phyloP scores from a whole-genome alignment of 768 basidiomycete species.

The Boletus reticuloceps region DNA sequence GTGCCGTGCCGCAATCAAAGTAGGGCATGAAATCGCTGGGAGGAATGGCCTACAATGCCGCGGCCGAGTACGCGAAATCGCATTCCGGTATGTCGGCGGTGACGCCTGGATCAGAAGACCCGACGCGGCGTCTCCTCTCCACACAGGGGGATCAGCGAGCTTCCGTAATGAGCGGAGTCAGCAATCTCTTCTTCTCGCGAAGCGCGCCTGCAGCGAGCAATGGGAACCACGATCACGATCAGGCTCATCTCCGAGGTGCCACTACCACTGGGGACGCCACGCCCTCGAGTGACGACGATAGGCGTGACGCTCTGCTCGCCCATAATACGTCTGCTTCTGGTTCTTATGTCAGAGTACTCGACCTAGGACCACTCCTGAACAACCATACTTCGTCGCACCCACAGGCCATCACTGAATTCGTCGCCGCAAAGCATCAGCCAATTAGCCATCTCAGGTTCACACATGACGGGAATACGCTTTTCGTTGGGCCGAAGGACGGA shows the following conservation, averaged over 20 bases:
- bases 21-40: conserved; percentile 68
- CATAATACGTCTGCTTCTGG: conserved; percentile 25
- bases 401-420: conserved; percentile 25
- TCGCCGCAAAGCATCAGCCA: conserved; percentile 43
- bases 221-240: conserved; percentile 12
- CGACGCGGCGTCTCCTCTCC: conserved; percentile 17
- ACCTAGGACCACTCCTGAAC: conserved; percentile 39
- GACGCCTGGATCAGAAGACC: conserved; percentile 4
- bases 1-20: conserved; percentile 53
- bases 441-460: conserved; percentile 51
- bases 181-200: conserved; percentile 52
- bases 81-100: conserved; percentile 7
- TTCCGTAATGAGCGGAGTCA: conserved; percentile 26
- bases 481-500: conserved; percentile 51
- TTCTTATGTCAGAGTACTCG: conserved; percentile 53
- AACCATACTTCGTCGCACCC: conserved; percentile 10
- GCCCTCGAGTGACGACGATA: conserved; percentile 14
- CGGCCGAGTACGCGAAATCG: conserved; percentile 37
- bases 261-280: conserved; percentile 17
- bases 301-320: conserved; percentile 2
- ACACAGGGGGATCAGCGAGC: conserved; percentile 20
- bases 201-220: conserved; percentile 51
- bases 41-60: conserved; percentile 56
- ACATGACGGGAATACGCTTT: neutral
- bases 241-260: conserved; percentile 15